Percentiles rank a stretch among this genome's conserved stretches.
phyloP scores from a whole-genome alignment of 2,329 filamentous ascomycete species.

The Colletotrichum sp. region DNA sequence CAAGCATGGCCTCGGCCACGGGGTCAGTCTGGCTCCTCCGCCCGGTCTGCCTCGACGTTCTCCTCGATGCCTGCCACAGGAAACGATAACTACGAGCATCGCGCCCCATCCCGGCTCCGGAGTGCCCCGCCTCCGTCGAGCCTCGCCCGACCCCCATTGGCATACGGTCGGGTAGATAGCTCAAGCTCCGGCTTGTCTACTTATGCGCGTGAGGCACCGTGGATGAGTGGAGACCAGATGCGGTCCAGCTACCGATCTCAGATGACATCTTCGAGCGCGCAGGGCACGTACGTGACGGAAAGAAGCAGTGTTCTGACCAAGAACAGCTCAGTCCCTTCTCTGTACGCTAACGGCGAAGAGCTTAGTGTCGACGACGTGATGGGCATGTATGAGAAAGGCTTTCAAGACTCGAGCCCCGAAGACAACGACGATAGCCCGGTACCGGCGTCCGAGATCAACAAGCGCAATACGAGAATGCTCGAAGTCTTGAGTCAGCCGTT shows the following conservation, averaged over 20 bases:
- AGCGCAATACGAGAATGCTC: conserved; percentile 40
- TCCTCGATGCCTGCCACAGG: conserved; percentile 46
- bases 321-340: conserved; percentile 74
- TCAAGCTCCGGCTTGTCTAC: conserved; percentile 32
- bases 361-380: conserved; percentile 72
- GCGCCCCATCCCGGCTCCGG: conserved; percentile 30
- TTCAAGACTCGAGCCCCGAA: conserved; percentile 46
- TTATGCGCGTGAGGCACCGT: conserved; percentile 45
- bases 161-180: conserved; percentile 36
- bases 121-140: conserved; percentile 29
- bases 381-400: conserved; percentile 71
- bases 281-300: conserved; percentile 74
- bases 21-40: conserved; percentile 53
- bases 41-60: conserved; percentile 49
- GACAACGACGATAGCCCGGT: conserved; percentile 37
- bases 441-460: conserved; percentile 44
- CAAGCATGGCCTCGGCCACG: conserved; percentile 47
- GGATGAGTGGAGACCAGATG: conserved; percentile 54
- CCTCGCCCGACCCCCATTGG: conserved; percentile 32
- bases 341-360: conserved; percentile 56
- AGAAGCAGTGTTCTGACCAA: conserved; percentile 83
- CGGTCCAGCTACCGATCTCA: conserved; percentile 64
- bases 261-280: conserved; percentile 56
- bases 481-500: conserved; percentile 44
- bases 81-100: conserved; percentile 43